Evolutionary conservation across 2,329 filamentous ascomycete genomes (phyloP).

Genomic region (Scopulariopsis brevicaulis): DNA sequence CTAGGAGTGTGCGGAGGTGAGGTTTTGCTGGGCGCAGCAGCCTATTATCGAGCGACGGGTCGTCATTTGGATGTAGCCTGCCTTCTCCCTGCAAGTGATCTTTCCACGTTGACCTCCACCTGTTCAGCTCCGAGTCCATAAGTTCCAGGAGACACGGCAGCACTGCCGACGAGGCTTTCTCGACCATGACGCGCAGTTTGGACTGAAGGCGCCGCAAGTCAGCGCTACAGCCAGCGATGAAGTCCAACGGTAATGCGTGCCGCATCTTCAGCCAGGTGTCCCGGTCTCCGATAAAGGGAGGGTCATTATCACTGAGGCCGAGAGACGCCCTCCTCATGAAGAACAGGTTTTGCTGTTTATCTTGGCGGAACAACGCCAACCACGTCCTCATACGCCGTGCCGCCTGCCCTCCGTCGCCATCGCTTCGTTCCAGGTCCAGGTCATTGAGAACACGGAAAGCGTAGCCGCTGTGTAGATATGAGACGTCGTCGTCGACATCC

Average conservation of each 20-base stretch:
- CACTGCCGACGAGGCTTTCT: neutral
- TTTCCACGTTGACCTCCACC: neutral
- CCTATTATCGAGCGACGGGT: neutral
- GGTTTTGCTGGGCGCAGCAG: neutral
- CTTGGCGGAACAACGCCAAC: conserved; percentile 9
- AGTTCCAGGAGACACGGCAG: neutral
- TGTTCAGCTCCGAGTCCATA: neutral
- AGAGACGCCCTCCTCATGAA: conserved; percentile 8
- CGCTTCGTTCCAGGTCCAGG: conserved; percentile 4
- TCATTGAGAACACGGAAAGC: conserved; percentile 9
- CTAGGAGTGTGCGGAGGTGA: conserved; percentile 2
- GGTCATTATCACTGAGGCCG: neutral
- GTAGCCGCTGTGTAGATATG: conserved; percentile 10
- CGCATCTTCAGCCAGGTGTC: neutral
- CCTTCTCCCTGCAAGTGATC: neutral
- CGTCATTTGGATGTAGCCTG: neutral
- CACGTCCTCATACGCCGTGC: conserved; percentile 5
- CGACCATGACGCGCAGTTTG: neutral
- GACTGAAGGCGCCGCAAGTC: conserved; percentile 1
- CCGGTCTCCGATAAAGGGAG: neutral
- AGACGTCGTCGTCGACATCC: conserved; percentile 10
- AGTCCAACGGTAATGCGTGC: neutral
- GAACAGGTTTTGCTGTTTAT: conserved; percentile 9
- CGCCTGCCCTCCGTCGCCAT: conserved; percentile 2
- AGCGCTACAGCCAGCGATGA: conserved; percentile 1